Base-by-base conservation (phyloP, 2,329 filamentous ascomycete species). In the Aspergillus viridinutans region DNA sequence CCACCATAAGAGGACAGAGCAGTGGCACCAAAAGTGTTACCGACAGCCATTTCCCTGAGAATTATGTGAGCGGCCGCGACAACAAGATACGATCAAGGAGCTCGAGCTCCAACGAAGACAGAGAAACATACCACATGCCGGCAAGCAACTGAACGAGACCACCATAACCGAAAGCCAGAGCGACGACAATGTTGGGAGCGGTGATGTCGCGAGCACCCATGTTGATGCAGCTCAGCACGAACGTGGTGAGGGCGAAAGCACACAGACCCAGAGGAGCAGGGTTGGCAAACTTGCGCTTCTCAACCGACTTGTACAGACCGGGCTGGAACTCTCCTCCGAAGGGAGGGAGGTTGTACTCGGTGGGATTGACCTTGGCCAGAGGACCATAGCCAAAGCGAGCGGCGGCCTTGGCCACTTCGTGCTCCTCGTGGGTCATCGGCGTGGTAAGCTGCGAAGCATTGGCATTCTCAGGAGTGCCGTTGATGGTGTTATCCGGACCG, bases 11-110 rank as follows among this genome's bases (percentile, higher is more conserved):
- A 92, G 9, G 88, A 90, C 56, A 93, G 78, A 21, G 90, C 89
- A 25, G 89, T 92, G 53, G 89, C 90, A 80, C 89, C 89, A 64
- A 93, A 92, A 10, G 90, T 93, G 80, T 93, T 93, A 56, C 89
- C 90, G n/a, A 90, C 82, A 38, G 89, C 89, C 84, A 93, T 90
- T 78, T 93, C 90, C 89, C 88, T 90, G 61, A 17, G 26, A 50
- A 12, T n/a, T 25, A 50, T 9, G 23, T 56, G 35, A 59, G 55
- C 50, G 25, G 35, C 28, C 32, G 40, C n/a, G 21, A 5, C 32
- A 47, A 51, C 52, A 29, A 38, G 25, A n/a, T 23, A 35, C 48
- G 52, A 53, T 54, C 17, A 29, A 4, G 28, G 17, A 50, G 14
- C 21, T 25, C 20, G 20, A 21, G 43, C 17, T 14, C 9, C 38